Percentiles rank a stretch among this genome's conserved stretches.
These are phyloP conservation scores for Scutellospora calospora DNA, from an alignment of 371 early-diverging fungal species.

Conservation along the genomic window DNA sequence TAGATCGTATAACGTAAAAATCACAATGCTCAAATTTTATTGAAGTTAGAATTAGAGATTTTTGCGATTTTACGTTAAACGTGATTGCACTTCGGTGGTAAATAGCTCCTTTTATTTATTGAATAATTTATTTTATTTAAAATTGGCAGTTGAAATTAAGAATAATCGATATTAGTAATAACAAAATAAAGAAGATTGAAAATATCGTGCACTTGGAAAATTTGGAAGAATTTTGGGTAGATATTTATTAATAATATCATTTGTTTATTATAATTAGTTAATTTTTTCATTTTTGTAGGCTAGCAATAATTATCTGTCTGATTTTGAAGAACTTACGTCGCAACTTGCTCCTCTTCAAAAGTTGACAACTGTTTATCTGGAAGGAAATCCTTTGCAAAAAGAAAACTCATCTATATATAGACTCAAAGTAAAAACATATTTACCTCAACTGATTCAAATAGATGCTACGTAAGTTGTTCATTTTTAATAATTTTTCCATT, in stretches of 20 bases:
- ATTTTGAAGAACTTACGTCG: conserved; percentile 79
- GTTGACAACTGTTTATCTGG: conserved; percentile 90
- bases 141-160: conserved; percentile 65
- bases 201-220: conserved; percentile 72
- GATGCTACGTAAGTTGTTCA: conserved; percentile 74
- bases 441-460: conserved; percentile 91
- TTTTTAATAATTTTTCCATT: no score
- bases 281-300: conserved; percentile 58
- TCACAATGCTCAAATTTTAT: no score
- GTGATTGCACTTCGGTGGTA: no score
- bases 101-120: background rate
- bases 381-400: conserved; percentile 93
- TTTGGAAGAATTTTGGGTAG: conserved; percentile 93
- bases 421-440: conserved; percentile 83
- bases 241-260: background rate
- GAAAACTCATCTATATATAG: conserved; percentile 84
- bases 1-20: no score
- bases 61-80: no score
- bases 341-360: conserved; percentile 71
- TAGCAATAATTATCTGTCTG: conserved; percentile 80
- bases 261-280: background rate
- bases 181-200: conserved; percentile 80
- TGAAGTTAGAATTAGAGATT: no score
- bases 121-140: background rate
- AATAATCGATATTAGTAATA: conserved; percentile 87